A percentile compares a stretch with the other conserved stretches of the same genome.
phyloP scores from a whole-genome alignment of 768 basidiomycete species.

The Rhodotorula diobovata region DNA sequence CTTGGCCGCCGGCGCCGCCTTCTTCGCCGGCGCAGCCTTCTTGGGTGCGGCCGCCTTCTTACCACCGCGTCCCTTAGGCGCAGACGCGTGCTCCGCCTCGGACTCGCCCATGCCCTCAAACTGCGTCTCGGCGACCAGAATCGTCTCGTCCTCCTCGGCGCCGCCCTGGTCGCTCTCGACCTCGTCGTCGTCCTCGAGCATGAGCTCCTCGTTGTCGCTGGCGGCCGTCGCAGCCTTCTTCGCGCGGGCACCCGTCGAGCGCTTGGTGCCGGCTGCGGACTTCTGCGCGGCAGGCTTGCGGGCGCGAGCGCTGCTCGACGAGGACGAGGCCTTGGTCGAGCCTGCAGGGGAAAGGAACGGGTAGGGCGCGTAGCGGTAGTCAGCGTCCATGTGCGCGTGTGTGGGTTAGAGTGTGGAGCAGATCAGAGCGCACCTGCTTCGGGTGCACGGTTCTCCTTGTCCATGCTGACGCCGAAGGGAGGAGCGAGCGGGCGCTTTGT shows the following conservation, averaged over 20 bases:
- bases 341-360: not conserved
- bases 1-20: not conserved
- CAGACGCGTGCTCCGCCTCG: not conserved
- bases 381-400: not conserved
- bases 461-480: not conserved
- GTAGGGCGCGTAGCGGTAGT: not conserved
- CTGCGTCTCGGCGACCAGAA: slow-evolving; percentile 23
- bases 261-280: not conserved
- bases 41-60: slow-evolving; percentile 1
- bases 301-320: not conserved
- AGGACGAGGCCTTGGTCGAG: not conserved
- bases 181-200: not conserved
- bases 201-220: not conserved
- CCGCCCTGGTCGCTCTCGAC: not conserved
- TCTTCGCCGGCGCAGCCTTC: too few relatives aligned
- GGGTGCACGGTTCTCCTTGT: slow-evolving; percentile 12
- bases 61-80: not conserved
- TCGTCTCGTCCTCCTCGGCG: slow-evolving; percentile 1
- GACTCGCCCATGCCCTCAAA: not conserved
- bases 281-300: not conserved
- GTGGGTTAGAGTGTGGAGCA: not conserved
- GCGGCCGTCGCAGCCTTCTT: not conserved
- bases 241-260: not conserved
- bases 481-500: not conserved
- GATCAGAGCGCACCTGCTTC: not conserved